A percentile compares a stretch with the other conserved stretches of the same genome.
Evolutionary conservation across 805 yeast species (phyloP).

Genomic region (Geotrichum ghanense): DNA sequence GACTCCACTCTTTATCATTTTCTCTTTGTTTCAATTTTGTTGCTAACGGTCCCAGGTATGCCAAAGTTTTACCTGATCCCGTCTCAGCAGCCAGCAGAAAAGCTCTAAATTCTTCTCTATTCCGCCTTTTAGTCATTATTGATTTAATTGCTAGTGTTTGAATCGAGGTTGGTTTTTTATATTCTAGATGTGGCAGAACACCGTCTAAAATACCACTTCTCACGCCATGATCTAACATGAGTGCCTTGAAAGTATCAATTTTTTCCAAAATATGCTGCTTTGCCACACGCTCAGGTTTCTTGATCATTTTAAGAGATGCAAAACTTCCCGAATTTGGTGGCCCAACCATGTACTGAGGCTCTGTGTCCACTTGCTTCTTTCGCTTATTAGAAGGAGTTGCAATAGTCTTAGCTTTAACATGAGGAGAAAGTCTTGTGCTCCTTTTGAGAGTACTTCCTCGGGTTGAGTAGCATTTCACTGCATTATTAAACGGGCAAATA

Average conservation of each 20-base stretch:
- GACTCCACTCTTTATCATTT: conserved; percentile 28
- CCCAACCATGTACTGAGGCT: neutral
- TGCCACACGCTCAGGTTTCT: conserved; percentile 17
- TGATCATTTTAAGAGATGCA: conserved; percentile 18
- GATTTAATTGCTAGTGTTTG: conserved; percentile 66
- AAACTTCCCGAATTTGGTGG: conserved; percentile 25
- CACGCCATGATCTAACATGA: conserved; percentile 56
- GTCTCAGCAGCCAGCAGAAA: conserved; percentile 91
- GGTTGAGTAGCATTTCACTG: too few relatives aligned
- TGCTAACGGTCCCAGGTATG: conserved; percentile 68
- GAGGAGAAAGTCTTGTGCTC: neutral
- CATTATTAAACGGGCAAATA: too few relatives aligned
- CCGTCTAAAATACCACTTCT: conserved; percentile 48
- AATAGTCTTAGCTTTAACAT: neutral
- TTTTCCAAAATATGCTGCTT: conserved; percentile 34
- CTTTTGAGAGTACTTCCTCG: neutral
- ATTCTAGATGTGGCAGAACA: conserved; percentile 25
- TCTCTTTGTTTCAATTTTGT: conserved; percentile 57
- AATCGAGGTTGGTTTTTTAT: conserved; percentile 57
- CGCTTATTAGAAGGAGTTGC: neutral
- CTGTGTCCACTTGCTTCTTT: neutral
- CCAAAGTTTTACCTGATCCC: conserved; percentile 94
- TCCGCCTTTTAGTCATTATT: conserved; percentile 29
- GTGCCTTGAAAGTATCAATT: conserved; percentile 51
- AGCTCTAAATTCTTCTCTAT: conserved; percentile 34